These are phyloP conservation scores for Aotearoamyces nothofagi DNA, from an alignment of 2,329 filamentous ascomycete genomes.

Conservation along the genomic window DNA sequence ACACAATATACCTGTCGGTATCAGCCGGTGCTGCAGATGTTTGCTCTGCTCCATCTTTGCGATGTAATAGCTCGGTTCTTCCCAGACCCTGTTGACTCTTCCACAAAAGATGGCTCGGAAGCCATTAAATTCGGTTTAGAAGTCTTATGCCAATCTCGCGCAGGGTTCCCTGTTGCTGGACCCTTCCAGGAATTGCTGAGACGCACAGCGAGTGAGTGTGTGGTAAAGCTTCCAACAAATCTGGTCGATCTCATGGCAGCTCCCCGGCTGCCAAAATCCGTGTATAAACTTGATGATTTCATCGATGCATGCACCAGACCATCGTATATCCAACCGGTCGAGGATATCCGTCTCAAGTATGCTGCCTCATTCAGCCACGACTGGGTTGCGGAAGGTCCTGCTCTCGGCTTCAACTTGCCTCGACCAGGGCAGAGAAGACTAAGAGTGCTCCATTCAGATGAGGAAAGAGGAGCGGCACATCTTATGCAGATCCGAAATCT, in stretches of 20 bases:
- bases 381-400: conserved; percentile 10
- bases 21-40: conserved; percentile 20
- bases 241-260: conserved; percentile 8
- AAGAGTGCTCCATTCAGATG: conserved; percentile 5
- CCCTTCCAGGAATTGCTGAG: conserved; percentile 18
- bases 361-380: conserved; percentile 14
- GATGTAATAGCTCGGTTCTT: conserved; percentile 18
- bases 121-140: conserved; percentile 17
- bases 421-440: no score
- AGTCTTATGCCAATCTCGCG: conserved; percentile 14
- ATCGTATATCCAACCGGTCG: conserved; percentile 16
- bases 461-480: conserved; percentile 13
- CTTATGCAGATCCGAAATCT: conserved; percentile 19
- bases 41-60: conserved; percentile 17
- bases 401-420: conserved; percentile 9
- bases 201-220: conserved; percentile 11
- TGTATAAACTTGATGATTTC: conserved; percentile 16
- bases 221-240: conserved; percentile 11
- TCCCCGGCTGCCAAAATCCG: conserved; percentile 3
- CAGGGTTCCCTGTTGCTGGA: conserved; percentile 16
- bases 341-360: conserved; percentile 15
- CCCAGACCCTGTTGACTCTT: conserved; percentile 10
- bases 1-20: conserved; percentile 16
- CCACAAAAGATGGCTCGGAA: conserved; percentile 12
- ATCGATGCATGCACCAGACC: conserved; percentile 18